Percentiles rank a stretch among this genome's conserved stretches.
Evolutionary conservation across 345 rosid genomes (phyloP).

Genomic region (Corchorus capsularis): DNA sequence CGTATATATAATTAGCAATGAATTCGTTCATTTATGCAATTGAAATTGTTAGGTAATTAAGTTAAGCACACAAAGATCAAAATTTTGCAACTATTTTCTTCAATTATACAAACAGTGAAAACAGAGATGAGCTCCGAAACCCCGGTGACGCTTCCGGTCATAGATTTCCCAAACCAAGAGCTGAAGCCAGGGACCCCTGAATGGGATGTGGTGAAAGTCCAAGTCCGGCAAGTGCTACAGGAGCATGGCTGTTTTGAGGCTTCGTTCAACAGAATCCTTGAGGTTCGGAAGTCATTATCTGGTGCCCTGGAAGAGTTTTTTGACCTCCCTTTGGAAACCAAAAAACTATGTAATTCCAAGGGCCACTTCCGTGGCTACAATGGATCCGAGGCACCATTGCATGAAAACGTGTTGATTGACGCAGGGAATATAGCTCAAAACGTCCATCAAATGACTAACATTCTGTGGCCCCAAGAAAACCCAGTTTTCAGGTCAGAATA

Average conservation of each 20-base stretch:
- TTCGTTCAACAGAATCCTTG: constrained; percentile 34
- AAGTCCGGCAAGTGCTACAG: constrained; percentile 48
- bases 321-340: constrained; percentile 51
- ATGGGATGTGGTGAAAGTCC: constrained; percentile 43
- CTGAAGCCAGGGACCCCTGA: constrained; percentile 42
- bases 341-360: constrained; percentile 42
- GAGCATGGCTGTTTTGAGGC: constrained; percentile 70
- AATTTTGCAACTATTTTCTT: not conserved
- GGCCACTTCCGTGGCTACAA: constrained; percentile 56
- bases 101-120: too few relatives aligned
- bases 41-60: too few relatives aligned
- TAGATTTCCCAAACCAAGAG: constrained; percentile 43
- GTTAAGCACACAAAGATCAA: not conserved
- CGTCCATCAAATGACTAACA: constrained; percentile 38
- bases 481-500: constrained; percentile 44
- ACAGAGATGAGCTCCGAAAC: constrained; percentile 45
- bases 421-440: constrained; percentile 34
- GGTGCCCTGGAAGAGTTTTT: constrained; percentile 48
- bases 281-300: constrained; percentile 31
- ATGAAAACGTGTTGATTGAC: constrained; percentile 64
- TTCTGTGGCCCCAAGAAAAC: constrained; percentile 59
- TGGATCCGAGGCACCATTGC: constrained; percentile 47
- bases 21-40: too few relatives aligned
- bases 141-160: constrained; percentile 36
- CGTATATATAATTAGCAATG: too few relatives aligned